phyloP scores from a whole-genome alignment of 768 basidiomycete genomes.

The Basidioascus undulatus region DNA sequence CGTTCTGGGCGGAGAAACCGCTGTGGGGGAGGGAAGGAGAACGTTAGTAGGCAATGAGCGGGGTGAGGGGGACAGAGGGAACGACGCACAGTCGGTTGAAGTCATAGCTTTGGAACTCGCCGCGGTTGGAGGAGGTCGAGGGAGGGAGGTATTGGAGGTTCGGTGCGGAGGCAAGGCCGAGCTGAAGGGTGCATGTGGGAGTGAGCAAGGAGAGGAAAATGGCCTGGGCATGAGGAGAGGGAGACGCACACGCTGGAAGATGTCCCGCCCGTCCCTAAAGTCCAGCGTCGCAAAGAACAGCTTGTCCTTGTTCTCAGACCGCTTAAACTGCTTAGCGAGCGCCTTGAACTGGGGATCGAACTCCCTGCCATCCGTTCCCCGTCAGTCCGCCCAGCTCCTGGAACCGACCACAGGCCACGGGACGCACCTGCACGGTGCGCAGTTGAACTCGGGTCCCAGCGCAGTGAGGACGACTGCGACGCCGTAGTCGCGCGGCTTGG shows the following conservation, averaged over 20 bases:
- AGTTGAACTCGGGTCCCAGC: constrained; percentile 50
- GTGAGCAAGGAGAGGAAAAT: neutral
- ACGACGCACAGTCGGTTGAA: constrained; percentile 6
- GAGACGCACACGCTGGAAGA: constrained; percentile 50
- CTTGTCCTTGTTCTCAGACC: constrained; percentile 32
- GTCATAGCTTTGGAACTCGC: constrained; percentile 4
- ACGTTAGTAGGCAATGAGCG: neutral
- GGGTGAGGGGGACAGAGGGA: neutral
- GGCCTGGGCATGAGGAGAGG: neutral
- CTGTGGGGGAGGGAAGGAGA: constrained; percentile 21
- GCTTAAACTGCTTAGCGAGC: constrained; percentile 52
- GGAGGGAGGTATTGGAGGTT: constrained; percentile 6
- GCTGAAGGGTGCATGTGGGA: constrained; percentile 22
- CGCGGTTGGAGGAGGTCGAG: neutral
- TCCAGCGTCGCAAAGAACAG: constrained; percentile 89
- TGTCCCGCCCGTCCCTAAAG: constrained; percentile 45
- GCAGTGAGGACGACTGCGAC: constrained; percentile 77
- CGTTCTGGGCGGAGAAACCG: constrained; percentile 53
- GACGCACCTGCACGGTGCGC: constrained; percentile 74
- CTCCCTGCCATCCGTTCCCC: constrained; percentile 40
- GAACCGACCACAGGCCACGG: neutral
- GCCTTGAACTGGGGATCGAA: constrained; percentile 64
- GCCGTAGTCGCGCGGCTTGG: constrained; percentile 51
- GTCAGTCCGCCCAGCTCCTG: too few relatives aligned
- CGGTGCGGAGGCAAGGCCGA: constrained; percentile 62